Conservation (phyloP, 441 rosid genomes). For the Flueggea neowawraea region DNA sequence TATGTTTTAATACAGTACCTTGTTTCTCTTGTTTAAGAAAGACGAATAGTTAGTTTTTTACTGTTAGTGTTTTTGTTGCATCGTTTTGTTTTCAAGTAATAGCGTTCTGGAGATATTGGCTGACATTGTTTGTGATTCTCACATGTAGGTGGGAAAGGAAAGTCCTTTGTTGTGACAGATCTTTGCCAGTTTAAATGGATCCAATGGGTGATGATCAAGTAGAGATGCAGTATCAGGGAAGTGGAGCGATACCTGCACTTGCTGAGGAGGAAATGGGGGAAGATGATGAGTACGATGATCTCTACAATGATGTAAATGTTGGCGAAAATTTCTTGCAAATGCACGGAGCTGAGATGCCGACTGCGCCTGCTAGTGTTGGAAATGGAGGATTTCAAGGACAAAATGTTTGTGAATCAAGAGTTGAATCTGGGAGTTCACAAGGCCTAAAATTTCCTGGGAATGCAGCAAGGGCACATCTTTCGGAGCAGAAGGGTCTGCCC, state of each 20-base stretch:
- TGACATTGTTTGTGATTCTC: slow-evolving; percentile 5
- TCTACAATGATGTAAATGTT: slow-evolving; percentile 83
- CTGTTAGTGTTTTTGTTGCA: no score
- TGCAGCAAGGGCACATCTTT: slow-evolving; percentile 22
- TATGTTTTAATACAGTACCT: no score
- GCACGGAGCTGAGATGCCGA: slow-evolving; percentile 47
- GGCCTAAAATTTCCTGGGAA: slow-evolving; percentile 8
- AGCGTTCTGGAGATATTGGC: no score
- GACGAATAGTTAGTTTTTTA: no score
- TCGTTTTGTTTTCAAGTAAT: no score
- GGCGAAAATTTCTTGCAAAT: slow-evolving; percentile 78
- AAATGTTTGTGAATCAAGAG: slow-evolving; percentile 23
- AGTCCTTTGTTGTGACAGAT: slow-evolving; percentile 1
- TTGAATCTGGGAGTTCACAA: slow-evolving; percentile 19
- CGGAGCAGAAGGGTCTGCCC: slow-evolving; percentile 34
- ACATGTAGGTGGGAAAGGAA: slow-evolving; percentile 4
- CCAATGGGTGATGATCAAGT: slow-evolving; percentile 56
- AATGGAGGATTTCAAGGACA: slow-evolving; percentile 40
- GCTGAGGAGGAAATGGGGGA: slow-evolving; percentile 75
- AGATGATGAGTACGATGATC: slow-evolving; percentile 85
- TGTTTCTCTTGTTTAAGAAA: no score
- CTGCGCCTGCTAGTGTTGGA: slow-evolving; percentile 34
- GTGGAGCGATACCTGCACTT: slow-evolving; percentile 89
- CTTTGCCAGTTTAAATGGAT: slow-evolving; percentile 31
- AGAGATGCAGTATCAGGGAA: slow-evolving; percentile 71